Evolutionary conservation across 2,329 filamentous ascomycete species (phyloP).

Genomic region (Penicillium sp.): DNA sequence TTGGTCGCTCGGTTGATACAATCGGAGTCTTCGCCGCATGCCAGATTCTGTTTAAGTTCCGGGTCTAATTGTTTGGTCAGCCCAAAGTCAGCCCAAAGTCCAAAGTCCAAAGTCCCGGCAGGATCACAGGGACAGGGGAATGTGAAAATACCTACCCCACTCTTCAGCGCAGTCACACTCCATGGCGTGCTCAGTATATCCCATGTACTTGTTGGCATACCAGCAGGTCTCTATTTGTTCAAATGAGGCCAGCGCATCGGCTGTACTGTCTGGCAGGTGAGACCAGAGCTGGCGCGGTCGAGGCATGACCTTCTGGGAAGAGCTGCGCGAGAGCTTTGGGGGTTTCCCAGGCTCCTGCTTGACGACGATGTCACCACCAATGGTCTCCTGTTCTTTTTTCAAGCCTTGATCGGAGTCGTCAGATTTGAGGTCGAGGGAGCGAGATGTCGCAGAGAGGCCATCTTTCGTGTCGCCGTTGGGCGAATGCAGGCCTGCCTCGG

Average conservation of each 20-base stretch:
- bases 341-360: conserved; percentile 62
- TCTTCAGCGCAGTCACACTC: conserved; percentile 95
- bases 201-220: conserved; percentile 87
- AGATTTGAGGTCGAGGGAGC: conserved; percentile 16
- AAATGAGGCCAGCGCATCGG: conserved; percentile 70
- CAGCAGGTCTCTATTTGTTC: conserved; percentile 77
- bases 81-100: too few species aligned
- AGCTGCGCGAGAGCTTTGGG: conserved; percentile 67
- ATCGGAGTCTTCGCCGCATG: conserved; percentile 92
- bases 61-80: conserved; percentile 40
- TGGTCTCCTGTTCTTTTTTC: conserved; percentile 42
- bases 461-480: conserved; percentile 26
- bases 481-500: conserved; percentile 32
- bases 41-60: conserved; percentile 59
- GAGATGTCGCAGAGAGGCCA: conserved; percentile 17
- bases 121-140: too few species aligned
- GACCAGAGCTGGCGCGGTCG: conserved; percentile 63
- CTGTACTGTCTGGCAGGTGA: conserved; percentile 71
- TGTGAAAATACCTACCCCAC: conserved; percentile 65
- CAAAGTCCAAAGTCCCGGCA: too few species aligned
- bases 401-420: conserved; percentile 16
- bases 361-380: conserved; percentile 58
- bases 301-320: conserved; percentile 63
- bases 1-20: conserved; percentile 98
- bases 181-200: conserved; percentile 83